Evolutionary conservation across 805 yeast genomes (phyloP), one percentile per base, ranked within the genome.

Genomic region (Hanseniaspora jakobsenii): DNA sequence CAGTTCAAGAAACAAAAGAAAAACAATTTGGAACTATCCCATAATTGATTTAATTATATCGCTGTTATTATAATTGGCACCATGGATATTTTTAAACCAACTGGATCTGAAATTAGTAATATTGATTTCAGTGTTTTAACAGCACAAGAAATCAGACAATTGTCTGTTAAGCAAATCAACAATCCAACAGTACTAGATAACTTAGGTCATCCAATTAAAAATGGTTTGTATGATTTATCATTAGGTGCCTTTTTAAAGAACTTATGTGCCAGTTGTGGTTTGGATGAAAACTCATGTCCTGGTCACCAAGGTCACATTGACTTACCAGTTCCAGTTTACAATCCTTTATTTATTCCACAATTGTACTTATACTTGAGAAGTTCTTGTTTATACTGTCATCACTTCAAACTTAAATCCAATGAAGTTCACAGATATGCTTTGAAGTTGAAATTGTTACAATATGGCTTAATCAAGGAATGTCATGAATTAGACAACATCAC

Each of bases 271-370:
- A 89, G 97, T 1, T 91, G 99, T 73, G 95, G 97, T 16, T 69
- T 89, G 50, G 95, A 87, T 60, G 96, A 89, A 53, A 77, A 81
- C 58, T 78, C 75, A 54, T 91, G 99, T 67, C 96, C 96, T 3
- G 99, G 99, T 37, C 99, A 91, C 62, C 85, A 86, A 62, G 99
- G 99, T 49, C 98, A 91, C 62, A 86, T 91, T 51, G 96, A 89
- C 61, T 71, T 91, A 51, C 99, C 99, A 5, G 79, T 86, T 32
- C 94, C 97, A 3, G 93, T 84, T 35, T 91, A 85, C 69, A 89
- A 85, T 60, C 97, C 99, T 16, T 65, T 91, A 53, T 91, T 93
- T 57, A 91, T 93, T 75, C 75, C 77, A 57, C 96, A 89, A 64
- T 68, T 91, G 70, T 91, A 79, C 67, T 73, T 83, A 49, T 77